Percentiles rank a stretch among this genome's conserved stretches.
Evolutionary conservation across 805 yeast genomes (phyloP).

Genomic region (Grigorovia transvaalensis): DNA sequence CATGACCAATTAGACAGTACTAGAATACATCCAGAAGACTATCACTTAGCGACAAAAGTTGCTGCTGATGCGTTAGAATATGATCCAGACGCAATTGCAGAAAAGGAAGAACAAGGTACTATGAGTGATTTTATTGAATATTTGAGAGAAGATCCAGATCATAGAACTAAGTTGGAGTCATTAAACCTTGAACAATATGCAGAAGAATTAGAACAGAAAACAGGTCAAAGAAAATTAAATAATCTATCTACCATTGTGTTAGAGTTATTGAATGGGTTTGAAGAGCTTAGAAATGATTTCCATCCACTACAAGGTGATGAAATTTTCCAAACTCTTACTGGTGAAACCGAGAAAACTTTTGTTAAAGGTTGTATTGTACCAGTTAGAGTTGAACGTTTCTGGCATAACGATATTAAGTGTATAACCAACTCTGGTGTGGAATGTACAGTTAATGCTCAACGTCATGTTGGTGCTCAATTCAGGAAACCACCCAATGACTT

Average conservation of each 20-base stretch:
- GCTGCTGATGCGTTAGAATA: constrained; percentile 96
- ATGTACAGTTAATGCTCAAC: constrained; percentile 42
- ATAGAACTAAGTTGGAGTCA: constrained; percentile 79
- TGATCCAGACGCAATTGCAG: constrained; percentile 86
- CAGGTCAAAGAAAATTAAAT: constrained; percentile 28
- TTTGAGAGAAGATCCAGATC: constrained; percentile 55
- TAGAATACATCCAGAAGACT: constrained; percentile 96
- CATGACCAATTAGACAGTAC: constrained; percentile 86
- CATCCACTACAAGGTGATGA: constrained; percentile 55
- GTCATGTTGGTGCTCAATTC: constrained; percentile 35
- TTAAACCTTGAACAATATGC: constrained; percentile 87
- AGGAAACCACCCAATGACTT: constrained; percentile 38
- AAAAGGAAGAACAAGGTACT: constrained; percentile 33
- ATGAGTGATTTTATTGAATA: constrained; percentile 30
- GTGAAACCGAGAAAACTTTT: constrained; percentile 66
- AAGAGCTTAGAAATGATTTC: constrained; percentile 71
- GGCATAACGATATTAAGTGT: constrained; percentile 33
- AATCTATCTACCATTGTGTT: constrained; percentile 28
- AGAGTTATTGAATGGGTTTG: constrained; percentile 80
- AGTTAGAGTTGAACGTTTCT: constrained; percentile 49
- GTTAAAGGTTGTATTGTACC: constrained; percentile 64
- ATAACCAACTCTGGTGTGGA: constrained; percentile 53
- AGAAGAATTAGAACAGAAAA: constrained; percentile 60
- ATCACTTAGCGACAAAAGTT: constrained; percentile 90
- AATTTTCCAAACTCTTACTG: constrained; percentile 81